A percentile compares a stretch with the other conserved stretches of the same genome.
Conservation (phyloP, 116 monocot species). For the Zostera marina region DNA sequence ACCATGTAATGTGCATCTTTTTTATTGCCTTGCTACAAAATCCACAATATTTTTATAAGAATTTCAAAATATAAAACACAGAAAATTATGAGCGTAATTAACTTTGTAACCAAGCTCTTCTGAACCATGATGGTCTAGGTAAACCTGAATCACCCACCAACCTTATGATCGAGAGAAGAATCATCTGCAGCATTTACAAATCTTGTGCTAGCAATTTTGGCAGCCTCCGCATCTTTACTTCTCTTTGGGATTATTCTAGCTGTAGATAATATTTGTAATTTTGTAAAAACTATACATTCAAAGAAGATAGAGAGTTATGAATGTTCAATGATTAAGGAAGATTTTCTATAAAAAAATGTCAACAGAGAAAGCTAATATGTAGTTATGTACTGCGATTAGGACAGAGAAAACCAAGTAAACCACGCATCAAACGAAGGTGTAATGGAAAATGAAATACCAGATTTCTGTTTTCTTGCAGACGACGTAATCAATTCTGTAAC, state of each 20-base stretch:
- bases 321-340: too few relatives aligned
- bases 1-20: constrained; percentile 11
- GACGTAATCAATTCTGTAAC: constrained; percentile 73
- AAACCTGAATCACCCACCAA: background rate
- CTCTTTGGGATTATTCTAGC: constrained; percentile 23
- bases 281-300: background rate
- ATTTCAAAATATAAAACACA: background rate
- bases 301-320: background rate
- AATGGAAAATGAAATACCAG: constrained; percentile 23
- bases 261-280: constrained; percentile 2
- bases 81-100: background rate
- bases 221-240: constrained; percentile 14
- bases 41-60: background rate
- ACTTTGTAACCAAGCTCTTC: background rate
- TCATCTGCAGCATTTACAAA: background rate
- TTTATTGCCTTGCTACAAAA: constrained; percentile 31
- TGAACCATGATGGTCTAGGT: background rate
- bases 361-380: background rate
- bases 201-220: constrained; percentile 13
- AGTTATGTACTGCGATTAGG: background rate
- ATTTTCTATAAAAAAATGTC: too few relatives aligned
- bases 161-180: background rate
- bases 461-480: constrained; percentile 53
- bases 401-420: background rate
- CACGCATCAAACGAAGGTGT: background rate